Evolutionary conservation across 139 green algal species (phyloP), one percentile per base, ranked within the genome.

Genomic region (Mesostigma viride): DNA sequence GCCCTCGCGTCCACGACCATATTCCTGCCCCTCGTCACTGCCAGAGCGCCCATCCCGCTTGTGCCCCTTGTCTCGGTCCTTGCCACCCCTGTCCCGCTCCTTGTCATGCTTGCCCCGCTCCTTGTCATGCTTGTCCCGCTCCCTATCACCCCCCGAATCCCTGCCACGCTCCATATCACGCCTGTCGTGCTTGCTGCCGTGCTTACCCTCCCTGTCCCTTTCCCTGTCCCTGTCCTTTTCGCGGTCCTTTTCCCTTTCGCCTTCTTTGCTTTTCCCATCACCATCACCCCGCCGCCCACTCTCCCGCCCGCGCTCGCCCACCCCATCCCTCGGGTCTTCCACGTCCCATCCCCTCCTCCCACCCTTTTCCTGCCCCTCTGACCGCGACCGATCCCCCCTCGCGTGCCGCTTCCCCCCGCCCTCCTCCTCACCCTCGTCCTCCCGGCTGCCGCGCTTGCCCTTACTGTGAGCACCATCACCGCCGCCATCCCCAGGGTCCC

Each of bases 311-410:
- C 56, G 33, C 6, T 62, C 26, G n/a, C 56, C 0, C 24, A 36
- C 27, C 5, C 56, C 56, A 62, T 31, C 8, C 27, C 26, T 30
- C 1, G 0, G 30, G 26, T 22, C 22, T 1, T 62, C n/a, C 28
- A 64, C 1, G 1, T 31, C 0, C n/a, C 44, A 31, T 63, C n/a
- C n/a, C n/a, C 30, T 45, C 20, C 40, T 2, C 0, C 2, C 65
- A 71, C 56, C 66, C 71, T 71, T 26, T 22, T 20, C 63, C 40
- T 58, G 40, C 35, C 1, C 35, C 61, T 62, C 3, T 14, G 30
- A 33, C 56, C n/a, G n/a, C n/a, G n/a, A n/a, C n/a, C n/a, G n/a
- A n/a, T n/a, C n/a, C n/a, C n/a, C n/a, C n/a, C n/a, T n/a, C n/a
- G n/a, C n/a, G n/a, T n/a, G n/a, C n/a, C n/a, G n/a, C n/a, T n/a